Base-by-base conservation (phyloP, 164 flowering plant genomes). In the Umbilicus rupestris region DNA sequence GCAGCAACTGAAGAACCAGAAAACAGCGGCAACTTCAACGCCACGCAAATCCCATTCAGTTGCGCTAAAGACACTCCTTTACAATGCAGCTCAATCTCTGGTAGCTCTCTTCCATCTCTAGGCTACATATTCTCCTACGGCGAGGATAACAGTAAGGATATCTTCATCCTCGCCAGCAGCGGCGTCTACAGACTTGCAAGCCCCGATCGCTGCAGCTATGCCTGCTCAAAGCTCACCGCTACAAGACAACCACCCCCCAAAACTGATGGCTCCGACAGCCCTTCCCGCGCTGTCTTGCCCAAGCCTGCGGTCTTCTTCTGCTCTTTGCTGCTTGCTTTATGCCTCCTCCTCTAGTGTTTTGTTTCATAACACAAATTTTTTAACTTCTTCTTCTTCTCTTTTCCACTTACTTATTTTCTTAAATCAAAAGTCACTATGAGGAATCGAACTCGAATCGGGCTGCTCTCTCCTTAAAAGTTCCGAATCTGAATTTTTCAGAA, bases 1-100 rank as follows among this genome's bases (percentile, higher is more conserved):
- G 79, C 77, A 65, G 89, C 78, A 3, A 69, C 70, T 17, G 87
- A 85, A 60, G 72, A 11, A 66, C 89, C 89, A 1, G 65, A 68
- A 64, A 47, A 72, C 42, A 83, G 87, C 50, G 85, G 83, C 3
- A 85, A 77, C 64, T 85, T 79, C 68, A 80, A 71, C 7, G 57
- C 67, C 12, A 71, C 26, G 7, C n/a, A 39, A 52, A 64, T 83
- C 30, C 69, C 79, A 2, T 71, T 80, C 52, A 78, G 70, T 14
- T 83, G 85, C 64, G 83, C 89, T 9, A 17, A 7, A 5, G 81
- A 85, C 75, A 73, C 85, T 19, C 83, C 89, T 1, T 57, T 85
- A 16, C 68, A 66, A 5, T 85, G 87, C 49, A 63, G 63, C 29
- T 35, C 67, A 7, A 68, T 66, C 15, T 64, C 76, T 24, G 84